Evolutionary conservation across 2,329 filamentous ascomycete species (phyloP).

Genomic region (Penicillium sclerotiorum): DNA sequence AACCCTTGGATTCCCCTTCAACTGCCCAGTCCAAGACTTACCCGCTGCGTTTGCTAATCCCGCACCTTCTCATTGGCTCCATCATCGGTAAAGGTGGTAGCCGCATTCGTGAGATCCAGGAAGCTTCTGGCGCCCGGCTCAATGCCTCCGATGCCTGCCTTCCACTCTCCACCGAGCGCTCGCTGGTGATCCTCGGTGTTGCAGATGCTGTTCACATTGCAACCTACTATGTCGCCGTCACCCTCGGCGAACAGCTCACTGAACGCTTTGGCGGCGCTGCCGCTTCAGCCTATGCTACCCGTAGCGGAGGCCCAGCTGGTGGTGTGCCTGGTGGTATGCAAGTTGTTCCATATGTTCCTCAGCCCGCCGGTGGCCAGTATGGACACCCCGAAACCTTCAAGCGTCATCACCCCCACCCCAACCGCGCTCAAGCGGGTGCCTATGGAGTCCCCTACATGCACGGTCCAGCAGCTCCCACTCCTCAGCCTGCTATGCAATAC

Average conservation of each 20-base stretch:
- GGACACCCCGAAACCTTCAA: constrained; percentile 84
- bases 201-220: constrained; percentile 98
- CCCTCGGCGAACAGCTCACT: constrained; percentile 94
- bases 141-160: constrained; percentile 96
- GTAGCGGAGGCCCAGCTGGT: constrained; percentile 88
- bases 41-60: constrained; percentile 89
- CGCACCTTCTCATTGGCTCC: constrained; percentile 95
- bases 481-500: constrained; percentile 77
- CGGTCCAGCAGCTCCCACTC: constrained; percentile 58
- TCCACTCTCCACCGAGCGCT: constrained; percentile 92
- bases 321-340: constrained; percentile 97
- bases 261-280: constrained; percentile 95
- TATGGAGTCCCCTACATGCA: constrained; percentile 75
- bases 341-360: constrained; percentile 95
- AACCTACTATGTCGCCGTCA: constrained; percentile 97
- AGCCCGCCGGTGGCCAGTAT: constrained; percentile 89
- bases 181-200: constrained; percentile 96
- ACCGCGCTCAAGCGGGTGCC: constrained; percentile 73
- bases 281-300: constrained; percentile 95
- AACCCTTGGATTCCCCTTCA: constrained; percentile 83
- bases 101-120: constrained; percentile 96
- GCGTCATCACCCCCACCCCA: constrained; percentile 71
- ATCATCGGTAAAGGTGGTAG: constrained; percentile 98
- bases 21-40: constrained; percentile 96
- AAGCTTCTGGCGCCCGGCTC: constrained; percentile 91